Evolutionary conservation across 2,329 filamentous ascomycete genomes (phyloP), one percentile per base, ranked within the genome.

Genomic region (Claviceps maximensis): DNA sequence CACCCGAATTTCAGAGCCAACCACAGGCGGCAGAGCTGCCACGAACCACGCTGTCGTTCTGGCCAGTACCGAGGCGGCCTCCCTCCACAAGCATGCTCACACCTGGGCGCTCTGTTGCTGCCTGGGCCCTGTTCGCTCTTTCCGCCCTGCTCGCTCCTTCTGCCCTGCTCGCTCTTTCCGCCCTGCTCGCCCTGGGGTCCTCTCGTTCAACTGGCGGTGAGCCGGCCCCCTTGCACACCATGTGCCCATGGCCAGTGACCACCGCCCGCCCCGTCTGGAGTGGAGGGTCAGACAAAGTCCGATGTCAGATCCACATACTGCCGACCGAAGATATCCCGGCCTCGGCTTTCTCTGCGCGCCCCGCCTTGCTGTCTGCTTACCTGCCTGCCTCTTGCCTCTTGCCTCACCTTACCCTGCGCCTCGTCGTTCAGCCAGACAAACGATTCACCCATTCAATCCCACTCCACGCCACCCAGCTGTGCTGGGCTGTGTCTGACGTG

Each of bases 41-140:
- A 29, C 21, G n/a, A 19, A 29, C n/a, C n/a, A n/a, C n/a, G n/a
- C n/a, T n/a, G n/a, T n/a, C n/a, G n/a, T n/a, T n/a, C n/a, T n/a
- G n/a, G 42, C 52, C 52, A 50, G 44, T 53, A 40, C 52, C 52
- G 47, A 53, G 47, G 47, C 52, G 41, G 42, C 42, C 45, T 42
- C 47, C n/a, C 41, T 13, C 40, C 51, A 53, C 51, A 46, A 27
- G 15, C 27, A n/a, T n/a, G n/a, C n/a, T n/a, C n/a, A n/a, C n/a
- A n/a, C n/a, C n/a, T n/a, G n/a, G n/a, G n/a, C n/a, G n/a, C n/a
- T n/a, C n/a, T n/a, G n/a, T n/a, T n/a, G n/a, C n/a, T n/a, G n/a
- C n/a, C n/a, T n/a, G n/a, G n/a, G n/a, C n/a, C n/a, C n/a, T n/a
- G n/a, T n/a, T n/a, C n/a, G n/a, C n/a, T n/a, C n/a, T n/a, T n/a